Base-by-base conservation (phyloP, 345 rosid species). In the Euphorbia tirucalli region DNA sequence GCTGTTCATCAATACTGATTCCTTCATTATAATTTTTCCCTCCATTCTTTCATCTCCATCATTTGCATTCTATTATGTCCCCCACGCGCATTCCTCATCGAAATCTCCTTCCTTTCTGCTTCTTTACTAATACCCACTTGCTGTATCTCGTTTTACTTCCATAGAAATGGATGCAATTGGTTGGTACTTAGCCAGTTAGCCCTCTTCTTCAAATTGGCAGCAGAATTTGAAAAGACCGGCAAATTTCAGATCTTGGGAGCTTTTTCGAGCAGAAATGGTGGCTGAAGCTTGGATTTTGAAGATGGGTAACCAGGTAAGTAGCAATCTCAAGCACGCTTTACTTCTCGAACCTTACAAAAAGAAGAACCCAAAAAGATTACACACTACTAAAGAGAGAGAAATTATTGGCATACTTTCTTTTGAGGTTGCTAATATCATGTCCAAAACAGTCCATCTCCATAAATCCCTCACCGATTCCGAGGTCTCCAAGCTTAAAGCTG, bases 281-380 rank as follows among this genome's bases (percentile, higher is more conserved):
- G 92, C 93, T 39, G 97, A 94, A 64, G 78, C 97, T 90, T 94
- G 97, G 99, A 84, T 94, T 59, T 77, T 94, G 70, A 94, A 82
- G 81, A 90, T 94, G 96, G 86, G 98, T 19, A 94, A 87, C 90
- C 98, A 94, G 87, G 98, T 94, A 50, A 94, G 97, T 77, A 44
- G 78, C 56, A 91, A 94, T 87, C 89, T 91, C 63, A 94, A 91
- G 82, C 91, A 87, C 74, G 96, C 94, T 44, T 80, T 93, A 22
- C 94, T 88, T 67, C 82, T 82, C 1, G 96, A 93, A 61, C 72
- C 85, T 66, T 75, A 69, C 67, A 81, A 74, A 56, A 75, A 80
- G 65, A 84, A 83, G 62, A 68, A 59, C 77, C 50, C 74, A 55
- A 81, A 78, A 75, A 56, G 39, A 60, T 60, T 74, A 57, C 80